These are phyloP conservation scores for Zelopaecilomyces penicillatus DNA, from an alignment of 2,329 filamentous ascomycete genomes.

Conservation along the genomic window DNA sequence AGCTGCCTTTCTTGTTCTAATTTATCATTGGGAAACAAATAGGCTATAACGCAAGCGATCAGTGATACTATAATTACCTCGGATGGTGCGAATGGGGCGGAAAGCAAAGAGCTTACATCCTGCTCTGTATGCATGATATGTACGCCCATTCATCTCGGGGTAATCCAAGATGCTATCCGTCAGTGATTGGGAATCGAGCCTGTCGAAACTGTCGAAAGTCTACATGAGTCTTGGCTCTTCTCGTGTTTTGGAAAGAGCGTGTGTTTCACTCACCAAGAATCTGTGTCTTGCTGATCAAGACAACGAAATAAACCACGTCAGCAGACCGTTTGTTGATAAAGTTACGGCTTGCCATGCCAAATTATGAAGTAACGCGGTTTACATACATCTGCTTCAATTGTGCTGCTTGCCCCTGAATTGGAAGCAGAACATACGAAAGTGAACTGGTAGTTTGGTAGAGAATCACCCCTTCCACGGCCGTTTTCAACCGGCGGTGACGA, in stretches of 20 bases:
- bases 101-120: constrained; percentile 28
- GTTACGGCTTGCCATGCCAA: too few relatives aligned
- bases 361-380: too few relatives aligned
- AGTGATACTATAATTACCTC: background rate
- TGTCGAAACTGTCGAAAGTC: too few relatives aligned
- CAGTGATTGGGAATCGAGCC: constrained; percentile 17
- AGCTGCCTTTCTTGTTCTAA: constrained; percentile 33
- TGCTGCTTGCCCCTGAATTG: constrained; percentile 20
- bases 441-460: constrained; percentile 19
- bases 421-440: constrained; percentile 22
- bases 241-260: too few relatives aligned
- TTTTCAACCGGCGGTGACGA: background rate
- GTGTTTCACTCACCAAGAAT: too few relatives aligned
- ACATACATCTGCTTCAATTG: constrained; percentile 26
- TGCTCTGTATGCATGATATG: constrained; percentile 39
- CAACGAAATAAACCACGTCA: constrained; percentile 8
- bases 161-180: constrained; percentile 34
- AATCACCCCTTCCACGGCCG: background rate
- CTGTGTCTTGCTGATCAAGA: constrained; percentile 4
- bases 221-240: too few relatives aligned
- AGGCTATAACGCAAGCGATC: constrained; percentile 24
- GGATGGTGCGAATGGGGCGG: background rate
- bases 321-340: background rate
- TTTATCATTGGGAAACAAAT: constrained; percentile 37
- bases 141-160: constrained; percentile 35